Conservation (phyloP, 192 early-diverging fungal genomes). For the Entomortierella parvispora region DNA sequence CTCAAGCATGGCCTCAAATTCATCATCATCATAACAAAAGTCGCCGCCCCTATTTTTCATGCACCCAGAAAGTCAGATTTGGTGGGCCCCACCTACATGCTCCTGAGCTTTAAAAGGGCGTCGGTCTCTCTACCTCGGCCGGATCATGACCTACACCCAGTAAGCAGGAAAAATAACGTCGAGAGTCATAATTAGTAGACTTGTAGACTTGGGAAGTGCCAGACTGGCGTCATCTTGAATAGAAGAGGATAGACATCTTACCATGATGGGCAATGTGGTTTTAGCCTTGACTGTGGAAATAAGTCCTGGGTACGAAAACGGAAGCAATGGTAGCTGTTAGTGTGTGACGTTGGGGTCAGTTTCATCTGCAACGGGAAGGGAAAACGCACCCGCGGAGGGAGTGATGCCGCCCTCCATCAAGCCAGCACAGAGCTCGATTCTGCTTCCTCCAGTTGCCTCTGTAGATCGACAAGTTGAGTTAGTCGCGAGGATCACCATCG, state of each 20-base stretch:
- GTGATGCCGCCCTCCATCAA: slow-evolving; percentile 74
- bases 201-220: no score
- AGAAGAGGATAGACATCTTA: not conserved
- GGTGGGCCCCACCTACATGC: not conserved
- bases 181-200: no score
- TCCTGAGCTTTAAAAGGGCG: not conserved
- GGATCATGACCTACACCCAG: slow-evolving; percentile 68
- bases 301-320: not conserved
- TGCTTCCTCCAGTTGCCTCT: slow-evolving; percentile 64
- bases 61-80: not conserved
- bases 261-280: not conserved
- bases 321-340: no score
- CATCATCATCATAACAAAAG: slow-evolving; percentile 63
- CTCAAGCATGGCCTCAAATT: slow-evolving; percentile 59
- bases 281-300: not conserved
- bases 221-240: not conserved
- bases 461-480: not conserved
- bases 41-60: slow-evolving; percentile 65
- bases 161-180: no score
- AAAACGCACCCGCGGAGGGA: slow-evolving; percentile 67
- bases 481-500: no score
- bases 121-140: slow-evolving; percentile 63
- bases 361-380: no score
- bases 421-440: slow-evolving; percentile 74
- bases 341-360: not conserved